Evolutionary conservation across 208 protist species (phyloP), one percentile per base, ranked within the genome.

Genomic region (Trypanosoma theileri): DNA sequence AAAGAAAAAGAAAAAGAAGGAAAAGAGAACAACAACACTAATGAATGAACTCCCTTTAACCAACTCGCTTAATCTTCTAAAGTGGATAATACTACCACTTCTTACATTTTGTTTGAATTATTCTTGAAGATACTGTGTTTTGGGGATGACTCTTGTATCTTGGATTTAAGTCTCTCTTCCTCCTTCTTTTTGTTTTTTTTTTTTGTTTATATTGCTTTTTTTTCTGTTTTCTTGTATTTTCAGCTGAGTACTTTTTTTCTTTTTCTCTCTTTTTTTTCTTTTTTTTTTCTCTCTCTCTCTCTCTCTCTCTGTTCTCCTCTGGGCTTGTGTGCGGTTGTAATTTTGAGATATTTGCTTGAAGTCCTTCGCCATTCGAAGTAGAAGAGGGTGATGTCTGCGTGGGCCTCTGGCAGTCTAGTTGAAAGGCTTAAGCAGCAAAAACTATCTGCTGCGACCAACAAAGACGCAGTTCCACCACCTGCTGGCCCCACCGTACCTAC

Each of bases 371-470:
- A 60, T 48, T 73, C 42, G 22, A 26, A 56, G 26, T 58, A 54
- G 58, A 35, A 50, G 46, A 62, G 58, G 31, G 31, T 41, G 46
- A 92, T 90, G 84, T 93, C 87, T 53, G 82, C 87, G 17, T 86
- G 80, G 77, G 67, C 78, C 17, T 79, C 59, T 7, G 83, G 82
- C 24, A 89, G 79, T 66, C 71, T 80, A 54, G 81, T 75, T 1
- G 73, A 77, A 21, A 87, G 81, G 71, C 77, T 92, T 46, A 92
- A 89, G 74, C 77, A 81, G 70, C 66, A 76, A 62, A 80, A 81
- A 60, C 54, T 70, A 14, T 57, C 73, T 12, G 63, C 69, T 1
- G 19, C 10, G 31, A 42, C 57, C 16, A 35, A 53, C 17, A 74
- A 67, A 26, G 58, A 24, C 24, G 58, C 56, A 17, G 46, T 42